Evolutionary conservation across 768 basidiomycete genomes (phyloP).

Genomic region (Russula lepida): DNA sequence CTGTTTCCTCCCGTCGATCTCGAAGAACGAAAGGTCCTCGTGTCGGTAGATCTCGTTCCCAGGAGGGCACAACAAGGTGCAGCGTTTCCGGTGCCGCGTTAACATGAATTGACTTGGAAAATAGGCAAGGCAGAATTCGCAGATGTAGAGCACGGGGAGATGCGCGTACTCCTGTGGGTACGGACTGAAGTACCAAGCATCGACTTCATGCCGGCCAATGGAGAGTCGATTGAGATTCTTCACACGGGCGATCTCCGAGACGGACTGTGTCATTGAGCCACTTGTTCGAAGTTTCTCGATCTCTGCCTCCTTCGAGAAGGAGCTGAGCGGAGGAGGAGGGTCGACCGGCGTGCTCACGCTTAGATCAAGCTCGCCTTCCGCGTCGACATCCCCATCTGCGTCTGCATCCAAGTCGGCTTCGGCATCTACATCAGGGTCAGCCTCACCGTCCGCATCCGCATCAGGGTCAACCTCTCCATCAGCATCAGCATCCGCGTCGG

Average conservation of each 20-base stretch:
- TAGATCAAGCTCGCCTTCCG: conserved; percentile 62
- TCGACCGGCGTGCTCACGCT: conserved; percentile 43
- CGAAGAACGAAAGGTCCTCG: conserved; percentile 95
- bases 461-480: conserved; percentile 28
- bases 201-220: conserved; percentile 94
- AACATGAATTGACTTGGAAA: conserved; percentile 89
- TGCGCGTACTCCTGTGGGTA: conserved; percentile 98
- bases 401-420: conserved; percentile 43
- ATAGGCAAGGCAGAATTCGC: conserved; percentile 96
- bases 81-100: conserved; percentile 82
- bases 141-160: conserved; percentile 89
- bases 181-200: conserved; percentile 99
- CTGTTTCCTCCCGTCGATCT: conserved; percentile 95
- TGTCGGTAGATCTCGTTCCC: conserved; percentile 99
- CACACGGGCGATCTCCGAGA: conserved; percentile 95
- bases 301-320: conserved; percentile 96
- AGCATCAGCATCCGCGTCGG: background rate
- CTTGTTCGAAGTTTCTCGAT: conserved; percentile 97
- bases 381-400: conserved; percentile 60
- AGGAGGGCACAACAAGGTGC: conserved; percentile 87
- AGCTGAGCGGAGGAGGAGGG: conserved; percentile 42
- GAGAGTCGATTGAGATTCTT: conserved; percentile 97
- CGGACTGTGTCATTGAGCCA: conserved; percentile 98
- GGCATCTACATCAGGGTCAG: conserved; percentile 38
- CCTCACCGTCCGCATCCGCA: conserved; percentile 51